Base-by-base conservation (phyloP, 257 asterid species). In the Solanum chiquidenum region DNA sequence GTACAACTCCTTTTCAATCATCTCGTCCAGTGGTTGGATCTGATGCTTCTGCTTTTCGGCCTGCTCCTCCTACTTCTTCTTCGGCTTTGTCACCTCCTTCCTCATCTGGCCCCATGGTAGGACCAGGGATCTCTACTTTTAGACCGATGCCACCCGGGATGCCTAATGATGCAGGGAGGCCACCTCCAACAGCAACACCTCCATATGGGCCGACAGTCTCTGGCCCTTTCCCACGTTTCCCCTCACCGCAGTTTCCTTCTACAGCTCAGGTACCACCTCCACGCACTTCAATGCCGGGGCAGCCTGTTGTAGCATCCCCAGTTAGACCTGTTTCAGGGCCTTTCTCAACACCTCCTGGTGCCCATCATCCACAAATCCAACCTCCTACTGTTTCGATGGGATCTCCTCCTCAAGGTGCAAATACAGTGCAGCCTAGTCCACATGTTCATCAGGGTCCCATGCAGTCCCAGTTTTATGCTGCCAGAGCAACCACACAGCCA, bases 401-500 rank as follows among this genome's bases (percentile, higher is more conserved):
- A 60, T 73, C 72, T 86, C 93, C 97, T 34, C 93, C 93, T 75
- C 97, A 91, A 91, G 92, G 85, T 91, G 90, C 92, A 46, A 90
- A 85, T 85, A 83, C 91, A 74, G 90, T 91, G 69, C 96, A 91
- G 83, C 88, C 91, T 75, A 88, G 90, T 87, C 85, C 89, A 40
- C 88, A 88, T 87, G 49, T 80, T 89, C 94, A 91, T 83, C 86
- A 68, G 33, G 84, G 92, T 55, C 69, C 91, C 69, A 74, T 88
- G 25, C 94, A 89, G 85, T 94, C 90, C 72, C 84, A 88, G 37
- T 89, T 89, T 87, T 84, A 86, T 37, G 88, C 92, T 72, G 88
- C 95, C n/a, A 86, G 92, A 90, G 92, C 94, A 84, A 91, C 89
- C 90, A 42, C 92, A 62, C 99, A 92, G 91, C 92, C 96, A 88